These are phyloP conservation scores for Aspergillus hortae DNA, from an alignment of 2,329 filamentous ascomycete genomes.

Conservation along the genomic window DNA sequence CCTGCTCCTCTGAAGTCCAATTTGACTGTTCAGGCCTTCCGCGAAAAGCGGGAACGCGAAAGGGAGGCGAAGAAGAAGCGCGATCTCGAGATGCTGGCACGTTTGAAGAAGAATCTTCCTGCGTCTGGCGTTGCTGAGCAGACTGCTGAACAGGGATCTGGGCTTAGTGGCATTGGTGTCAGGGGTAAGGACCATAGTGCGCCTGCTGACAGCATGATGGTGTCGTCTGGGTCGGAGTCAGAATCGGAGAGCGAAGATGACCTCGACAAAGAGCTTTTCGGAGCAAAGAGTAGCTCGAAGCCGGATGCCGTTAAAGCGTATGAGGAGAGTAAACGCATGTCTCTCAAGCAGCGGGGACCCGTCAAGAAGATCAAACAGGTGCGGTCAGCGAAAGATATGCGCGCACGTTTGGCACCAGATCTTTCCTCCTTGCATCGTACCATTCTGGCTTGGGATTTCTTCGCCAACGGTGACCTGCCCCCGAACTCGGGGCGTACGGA, in stretches of 20 bases:
- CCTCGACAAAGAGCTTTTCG: conserved; percentile 67
- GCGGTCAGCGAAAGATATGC: conserved; percentile 87
- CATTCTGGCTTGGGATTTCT: conserved; percentile 92
- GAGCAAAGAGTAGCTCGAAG: conserved; percentile 35
- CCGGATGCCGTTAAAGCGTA: conserved; percentile 44
- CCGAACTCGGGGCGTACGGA: conserved; percentile 66
- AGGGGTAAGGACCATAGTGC: conserved; percentile 71
- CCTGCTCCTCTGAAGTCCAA: conserved; percentile 25
- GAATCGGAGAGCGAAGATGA: conserved; percentile 74
- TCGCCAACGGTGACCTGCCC: conserved; percentile 81
- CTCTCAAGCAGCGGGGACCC: conserved; percentile 63
- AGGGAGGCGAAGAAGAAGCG: conserved; percentile 70
- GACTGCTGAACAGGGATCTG: conserved; percentile 74
- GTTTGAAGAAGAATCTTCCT: conserved; percentile 56
- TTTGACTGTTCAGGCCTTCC: conserved; percentile 56
- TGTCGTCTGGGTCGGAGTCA: conserved; percentile 63
- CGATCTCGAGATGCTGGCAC: conserved; percentile 68
- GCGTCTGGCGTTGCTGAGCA: conserved; percentile 51
- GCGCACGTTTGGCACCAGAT: conserved; percentile 84
- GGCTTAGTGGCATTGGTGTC: conserved; percentile 67
- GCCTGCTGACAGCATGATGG: conserved; percentile 80
- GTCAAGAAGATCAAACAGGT: conserved; percentile 79
- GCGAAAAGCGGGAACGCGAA: conserved; percentile 69
- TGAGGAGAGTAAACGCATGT: conserved; percentile 44
- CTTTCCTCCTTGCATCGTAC: conserved; percentile 80